phyloP scores from a whole-genome alignment of 495 filamentous ascomycete genomes.

The Emericellopsis terricola region DNA sequence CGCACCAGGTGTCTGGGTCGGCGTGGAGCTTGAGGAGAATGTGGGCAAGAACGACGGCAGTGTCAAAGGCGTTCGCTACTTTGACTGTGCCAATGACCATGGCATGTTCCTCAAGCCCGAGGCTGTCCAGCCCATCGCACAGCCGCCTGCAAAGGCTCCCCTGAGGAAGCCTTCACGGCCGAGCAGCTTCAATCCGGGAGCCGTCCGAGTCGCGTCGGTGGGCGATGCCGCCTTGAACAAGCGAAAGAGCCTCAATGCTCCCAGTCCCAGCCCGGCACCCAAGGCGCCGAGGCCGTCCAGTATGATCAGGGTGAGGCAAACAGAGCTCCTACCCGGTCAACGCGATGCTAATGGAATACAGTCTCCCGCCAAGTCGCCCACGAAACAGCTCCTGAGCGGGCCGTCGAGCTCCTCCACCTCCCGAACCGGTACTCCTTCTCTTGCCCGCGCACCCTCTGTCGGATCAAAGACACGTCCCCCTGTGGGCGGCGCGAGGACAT shows the following conservation, averaged over 20 bases:
- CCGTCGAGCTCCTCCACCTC: conserved; percentile 37
- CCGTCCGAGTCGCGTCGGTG: conserved; percentile 10
- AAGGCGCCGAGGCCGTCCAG: conserved; percentile 34
- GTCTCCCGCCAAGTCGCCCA: conserved; percentile 68
- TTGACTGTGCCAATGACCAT: conserved; percentile 57
- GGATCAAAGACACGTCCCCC: conserved; percentile 34
- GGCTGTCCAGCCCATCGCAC: conserved; percentile 40
- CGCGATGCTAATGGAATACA: conserved; percentile 14
- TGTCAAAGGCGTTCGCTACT: conserved; percentile 79
- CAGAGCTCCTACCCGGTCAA: background rate
- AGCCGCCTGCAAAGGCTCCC: conserved; percentile 22
- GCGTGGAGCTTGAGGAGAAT: conserved; percentile 70
- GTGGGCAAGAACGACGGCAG: conserved; percentile 89
- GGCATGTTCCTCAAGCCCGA: conserved; percentile 79
- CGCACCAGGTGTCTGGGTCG: conserved; percentile 70
- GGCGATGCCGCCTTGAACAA: conserved; percentile 34
- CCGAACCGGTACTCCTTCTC: conserved; percentile 41
- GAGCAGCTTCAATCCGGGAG: conserved; percentile 14
- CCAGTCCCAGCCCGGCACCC: conserved; percentile 44
- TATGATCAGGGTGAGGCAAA: conserved; percentile 33
- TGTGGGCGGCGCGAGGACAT: conserved; percentile 29
- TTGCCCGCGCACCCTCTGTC: conserved; percentile 21
- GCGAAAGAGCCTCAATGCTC: conserved; percentile 47
- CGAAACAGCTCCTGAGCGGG: conserved; percentile 53
- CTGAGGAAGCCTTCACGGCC: conserved; percentile 16